These are phyloP conservation scores for Tolypocladium amazonense DNA, from an alignment of 2,329 filamentous ascomycete genomes.

Conservation along the genomic window DNA sequence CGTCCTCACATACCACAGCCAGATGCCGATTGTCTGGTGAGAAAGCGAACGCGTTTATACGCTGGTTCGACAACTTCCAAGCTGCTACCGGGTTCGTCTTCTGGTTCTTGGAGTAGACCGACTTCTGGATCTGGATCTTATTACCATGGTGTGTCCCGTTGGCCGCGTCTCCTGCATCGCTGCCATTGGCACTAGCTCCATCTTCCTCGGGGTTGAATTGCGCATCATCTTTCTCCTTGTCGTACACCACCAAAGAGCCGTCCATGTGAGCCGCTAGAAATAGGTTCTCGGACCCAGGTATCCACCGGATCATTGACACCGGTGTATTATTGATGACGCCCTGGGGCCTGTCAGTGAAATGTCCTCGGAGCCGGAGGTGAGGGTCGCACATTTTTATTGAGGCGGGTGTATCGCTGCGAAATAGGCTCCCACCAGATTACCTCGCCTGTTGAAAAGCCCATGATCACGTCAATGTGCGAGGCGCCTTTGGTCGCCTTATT, in stretches of 20 bases:
- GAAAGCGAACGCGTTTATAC: conserved; percentile 84
- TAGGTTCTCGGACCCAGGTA: conserved; percentile 85
- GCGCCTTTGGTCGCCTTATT: conserved; percentile 71
- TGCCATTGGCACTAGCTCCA: conserved; percentile 55
- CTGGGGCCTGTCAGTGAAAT: conserved; percentile 25
- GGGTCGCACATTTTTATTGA: conserved; percentile 78
- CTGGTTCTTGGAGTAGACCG: conserved; percentile 86
- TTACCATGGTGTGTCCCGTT: conserved; percentile 24
- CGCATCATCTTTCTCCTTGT: conserved; percentile 92
- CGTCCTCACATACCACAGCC: conserved; percentile 86
- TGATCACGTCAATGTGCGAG: conserved; percentile 78
- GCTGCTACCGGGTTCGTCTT: conserved; percentile 85
- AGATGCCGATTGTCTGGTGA: conserved; percentile 81
- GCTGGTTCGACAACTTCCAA: conserved; percentile 87
- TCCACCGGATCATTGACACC: conserved; percentile 82
- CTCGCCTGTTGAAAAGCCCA: conserved; percentile 94
- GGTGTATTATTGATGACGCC: conserved; percentile 80
- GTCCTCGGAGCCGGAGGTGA: neutral
- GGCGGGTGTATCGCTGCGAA: conserved; percentile 84
- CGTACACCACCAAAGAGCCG: conserved; percentile 83
- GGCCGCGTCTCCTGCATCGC: conserved; percentile 23
- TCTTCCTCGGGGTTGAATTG: conserved; percentile 64
- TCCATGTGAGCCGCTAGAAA: conserved; percentile 91
- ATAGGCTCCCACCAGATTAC: conserved; percentile 99
- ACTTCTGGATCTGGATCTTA: conserved; percentile 70